phyloP scores from a whole-genome alignment of 2,329 filamentous ascomycete genomes.

The Arthrobotrys musiformis region DNA sequence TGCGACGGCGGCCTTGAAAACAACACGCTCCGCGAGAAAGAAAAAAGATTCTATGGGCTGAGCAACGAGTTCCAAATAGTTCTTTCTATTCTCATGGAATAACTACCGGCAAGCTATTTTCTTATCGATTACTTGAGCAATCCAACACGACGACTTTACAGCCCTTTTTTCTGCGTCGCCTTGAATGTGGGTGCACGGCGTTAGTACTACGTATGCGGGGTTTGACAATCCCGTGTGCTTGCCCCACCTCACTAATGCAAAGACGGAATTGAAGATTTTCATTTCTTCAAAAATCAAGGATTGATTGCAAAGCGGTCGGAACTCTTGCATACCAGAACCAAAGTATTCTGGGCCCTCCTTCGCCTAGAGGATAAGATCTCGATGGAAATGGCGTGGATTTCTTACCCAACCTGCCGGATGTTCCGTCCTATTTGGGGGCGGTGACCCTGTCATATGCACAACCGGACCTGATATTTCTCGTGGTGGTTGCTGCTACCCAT shows the following conservation, averaged over 20 bases:
- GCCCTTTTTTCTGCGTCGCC: constrained; percentile 16
- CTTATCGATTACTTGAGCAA: constrained; percentile 38
- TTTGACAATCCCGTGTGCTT: constrained; percentile 50
- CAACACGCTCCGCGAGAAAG: constrained; percentile 2
- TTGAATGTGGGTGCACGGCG: constrained; percentile 17
- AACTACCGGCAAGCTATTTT: constrained; percentile 33
- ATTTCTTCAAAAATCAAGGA: constrained; percentile 42
- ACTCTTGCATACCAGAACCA: constrained; percentile 25
- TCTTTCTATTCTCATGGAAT: not conserved
- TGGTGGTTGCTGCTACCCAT: constrained; percentile 53
- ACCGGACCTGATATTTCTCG: constrained; percentile 30
- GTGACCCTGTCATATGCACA: constrained; percentile 54
- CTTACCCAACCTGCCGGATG: constrained; percentile 52
- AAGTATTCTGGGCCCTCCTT: constrained; percentile 29
- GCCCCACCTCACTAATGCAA: constrained; percentile 51
- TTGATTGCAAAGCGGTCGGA: constrained; percentile 41
- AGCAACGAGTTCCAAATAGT: constrained; percentile 7
- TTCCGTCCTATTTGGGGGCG: constrained; percentile 54
- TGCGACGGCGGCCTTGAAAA: not conserved
- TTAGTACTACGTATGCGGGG: constrained; percentile 33
- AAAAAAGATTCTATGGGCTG: not conserved
- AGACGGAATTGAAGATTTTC: constrained; percentile 47
- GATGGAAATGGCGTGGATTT: constrained; percentile 37
- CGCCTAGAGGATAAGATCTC: constrained; percentile 46
- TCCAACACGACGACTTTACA: not conserved